Evolutionary conservation across 1,284 basidiomycete genomes (phyloP).

Genomic region (Fistulinella staudtii): DNA sequence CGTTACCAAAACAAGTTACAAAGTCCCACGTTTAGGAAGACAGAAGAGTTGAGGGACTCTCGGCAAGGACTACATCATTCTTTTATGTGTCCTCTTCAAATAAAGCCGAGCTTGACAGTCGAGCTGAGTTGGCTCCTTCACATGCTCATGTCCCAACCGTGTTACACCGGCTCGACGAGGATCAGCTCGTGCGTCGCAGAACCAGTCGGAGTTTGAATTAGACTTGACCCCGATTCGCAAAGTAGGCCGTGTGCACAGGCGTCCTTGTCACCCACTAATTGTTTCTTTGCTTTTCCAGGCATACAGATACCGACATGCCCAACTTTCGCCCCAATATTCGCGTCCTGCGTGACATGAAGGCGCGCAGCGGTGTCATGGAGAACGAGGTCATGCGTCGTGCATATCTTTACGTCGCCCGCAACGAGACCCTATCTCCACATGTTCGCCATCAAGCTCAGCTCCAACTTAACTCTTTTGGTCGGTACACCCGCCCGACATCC

Average conservation of each 20-base stretch:
- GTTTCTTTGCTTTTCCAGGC: too few species aligned
- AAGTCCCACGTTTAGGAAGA: not conserved
- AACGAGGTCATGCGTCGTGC: constrained; percentile 82
- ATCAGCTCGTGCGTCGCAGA: too few species aligned
- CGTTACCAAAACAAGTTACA: not conserved
- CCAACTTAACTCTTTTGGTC: constrained; percentile 84
- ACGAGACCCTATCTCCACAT: constrained; percentile 77
- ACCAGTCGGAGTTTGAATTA: too few species aligned
- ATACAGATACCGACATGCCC: constrained; percentile 32
- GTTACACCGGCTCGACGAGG: too few species aligned
- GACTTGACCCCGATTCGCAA: too few species aligned
- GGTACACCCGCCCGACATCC: constrained; percentile 76
- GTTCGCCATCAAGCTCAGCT: constrained; percentile 96
- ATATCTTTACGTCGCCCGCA: constrained; percentile 87
- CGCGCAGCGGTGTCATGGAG: constrained; percentile 62
- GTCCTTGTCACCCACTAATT: too few species aligned
- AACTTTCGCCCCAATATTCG: constrained; percentile 59
- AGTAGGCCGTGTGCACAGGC: too few species aligned
- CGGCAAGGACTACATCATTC: too few species aligned
- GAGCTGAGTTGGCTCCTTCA: not conserved
- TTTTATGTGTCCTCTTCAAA: too few species aligned
- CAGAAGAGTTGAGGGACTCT: too few species aligned
- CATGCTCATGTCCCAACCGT: not conserved
- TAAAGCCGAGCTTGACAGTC: not conserved
- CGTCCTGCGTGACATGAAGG: constrained; percentile 74